These are phyloP conservation scores for Kingdonia uniflora DNA, from an alignment of 164 flowering plant species.

Conservation along the genomic window DNA sequence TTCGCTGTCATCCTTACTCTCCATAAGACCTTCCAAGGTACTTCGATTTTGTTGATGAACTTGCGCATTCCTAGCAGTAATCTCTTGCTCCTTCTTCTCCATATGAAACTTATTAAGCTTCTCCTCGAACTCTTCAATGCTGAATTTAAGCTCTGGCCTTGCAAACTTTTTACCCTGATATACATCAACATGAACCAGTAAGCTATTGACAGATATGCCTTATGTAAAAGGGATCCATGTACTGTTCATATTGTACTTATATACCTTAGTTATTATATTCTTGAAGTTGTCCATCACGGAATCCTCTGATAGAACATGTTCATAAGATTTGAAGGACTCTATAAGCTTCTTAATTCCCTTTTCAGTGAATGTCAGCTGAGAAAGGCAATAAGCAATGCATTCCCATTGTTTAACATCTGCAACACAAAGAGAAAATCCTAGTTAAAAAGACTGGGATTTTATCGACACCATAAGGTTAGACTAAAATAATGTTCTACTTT, in stretches of 20 bases:
- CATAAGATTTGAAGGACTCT: conserved; percentile 76
- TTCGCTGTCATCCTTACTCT: conserved; percentile 11
- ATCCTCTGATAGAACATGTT: conserved; percentile 69
- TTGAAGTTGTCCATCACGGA: conserved; percentile 76
- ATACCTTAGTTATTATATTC: conserved; percentile 81
- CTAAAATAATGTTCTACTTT: too few relatives aligned
- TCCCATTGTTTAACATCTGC: conserved; percentile 91
- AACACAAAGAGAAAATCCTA: conserved; percentile 3
- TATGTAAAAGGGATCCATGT: too few relatives aligned
- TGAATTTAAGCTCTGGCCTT: conserved; percentile 73
- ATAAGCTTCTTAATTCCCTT: conserved; percentile 86
- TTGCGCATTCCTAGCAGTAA: conserved; percentile 79
- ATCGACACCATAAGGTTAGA: too few relatives aligned
- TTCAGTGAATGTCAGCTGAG: conserved; percentile 89
- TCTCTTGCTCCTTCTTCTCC: conserved; percentile 86
- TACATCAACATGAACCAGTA: background rate
- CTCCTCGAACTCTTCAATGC: conserved; percentile 92
- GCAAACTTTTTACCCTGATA: conserved; percentile 85
- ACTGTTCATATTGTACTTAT: background rate
- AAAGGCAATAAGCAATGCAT: conserved; percentile 78
- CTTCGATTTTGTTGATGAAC: conserved; percentile 51
- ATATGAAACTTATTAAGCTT: conserved; percentile 64
- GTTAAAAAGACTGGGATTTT: background rate
- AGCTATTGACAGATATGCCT: too few relatives aligned
- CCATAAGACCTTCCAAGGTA: conserved; percentile 25